phyloP scores from a whole-genome alignment of 305 asterid species.

The Fraxinus floribunda region DNA sequence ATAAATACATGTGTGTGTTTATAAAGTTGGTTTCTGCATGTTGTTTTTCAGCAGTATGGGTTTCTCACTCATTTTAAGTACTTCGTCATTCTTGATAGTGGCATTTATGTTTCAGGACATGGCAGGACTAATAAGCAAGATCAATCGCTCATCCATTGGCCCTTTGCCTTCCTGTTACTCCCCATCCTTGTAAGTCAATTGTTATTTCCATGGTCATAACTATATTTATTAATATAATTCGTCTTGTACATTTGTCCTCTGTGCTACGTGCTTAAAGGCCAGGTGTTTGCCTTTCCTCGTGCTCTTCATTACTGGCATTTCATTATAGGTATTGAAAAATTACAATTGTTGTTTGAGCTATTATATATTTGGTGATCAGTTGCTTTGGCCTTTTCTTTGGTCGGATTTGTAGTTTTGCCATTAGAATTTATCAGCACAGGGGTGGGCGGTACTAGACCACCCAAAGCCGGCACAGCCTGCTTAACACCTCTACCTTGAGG shows the following conservation, averaged over 20 bases:
- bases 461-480: neutral
- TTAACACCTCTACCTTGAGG: neutral
- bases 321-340: neutral
- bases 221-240: conserved; percentile 1
- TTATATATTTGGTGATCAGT: neutral
- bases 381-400: neutral
- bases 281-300: neutral
- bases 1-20: neutral
- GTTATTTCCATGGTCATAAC: neutral
- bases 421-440: neutral
- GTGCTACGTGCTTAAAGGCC: neutral
- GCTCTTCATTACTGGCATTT: neutral
- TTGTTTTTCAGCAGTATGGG: neutral
- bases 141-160: conserved; percentile 92
- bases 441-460: neutral
- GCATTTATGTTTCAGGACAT: conserved; percentile 65
- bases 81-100: neutral
- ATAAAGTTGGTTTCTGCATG: neutral
- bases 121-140: conserved; percentile 98
- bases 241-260: neutral
- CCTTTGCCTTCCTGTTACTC: conserved; percentile 97
- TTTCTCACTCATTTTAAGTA: neutral
- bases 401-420: neutral
- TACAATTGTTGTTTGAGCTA: neutral
- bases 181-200: conserved; percentile 75